Conservation (phyloP, 805 yeast genomes). For the Diddensiella transvaalensis region DNA sequence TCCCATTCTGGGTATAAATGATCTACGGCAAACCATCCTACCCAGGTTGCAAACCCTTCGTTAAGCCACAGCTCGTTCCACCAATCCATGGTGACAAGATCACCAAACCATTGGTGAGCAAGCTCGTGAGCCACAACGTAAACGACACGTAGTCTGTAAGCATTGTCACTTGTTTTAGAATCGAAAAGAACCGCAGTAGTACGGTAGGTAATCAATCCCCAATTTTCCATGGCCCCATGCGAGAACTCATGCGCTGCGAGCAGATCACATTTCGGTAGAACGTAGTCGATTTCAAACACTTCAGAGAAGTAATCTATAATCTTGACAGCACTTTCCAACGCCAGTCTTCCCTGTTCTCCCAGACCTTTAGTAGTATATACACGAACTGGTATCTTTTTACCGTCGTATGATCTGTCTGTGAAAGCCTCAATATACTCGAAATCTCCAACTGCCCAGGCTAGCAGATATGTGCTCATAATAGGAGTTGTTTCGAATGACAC, state of each 20-base stretch:
- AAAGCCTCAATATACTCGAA: constrained; percentile 64
- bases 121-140: constrained; percentile 86
- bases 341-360: constrained; percentile 64
- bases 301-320: constrained; percentile 70
- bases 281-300: constrained; percentile 71
- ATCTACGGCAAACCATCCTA: constrained; percentile 83
- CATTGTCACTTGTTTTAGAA: constrained; percentile 57
- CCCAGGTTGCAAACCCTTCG: constrained; percentile 90
- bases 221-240: constrained; percentile 90
- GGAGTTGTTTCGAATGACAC: constrained; percentile 78
- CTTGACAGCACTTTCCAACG: constrained; percentile 72
- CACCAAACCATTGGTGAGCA: constrained; percentile 93
- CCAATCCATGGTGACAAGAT: constrained; percentile 87
- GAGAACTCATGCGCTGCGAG: constrained; percentile 81
- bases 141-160: constrained; percentile 68
- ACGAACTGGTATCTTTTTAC: constrained; percentile 70
- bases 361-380: constrained; percentile 79
- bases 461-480: constrained; percentile 77
- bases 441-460: constrained; percentile 81
- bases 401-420: constrained; percentile 37
- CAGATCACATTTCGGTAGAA: constrained; percentile 76
- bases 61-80: constrained; percentile 90
- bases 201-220: constrained; percentile 69
- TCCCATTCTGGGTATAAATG: constrained; percentile 79
- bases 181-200: constrained; percentile 71